Percentiles rank a stretch among this genome's conserved stretches.
phyloP scores from a whole-genome alignment of 23 red algal genomes.

The Rhodosorus marinus region DNA sequence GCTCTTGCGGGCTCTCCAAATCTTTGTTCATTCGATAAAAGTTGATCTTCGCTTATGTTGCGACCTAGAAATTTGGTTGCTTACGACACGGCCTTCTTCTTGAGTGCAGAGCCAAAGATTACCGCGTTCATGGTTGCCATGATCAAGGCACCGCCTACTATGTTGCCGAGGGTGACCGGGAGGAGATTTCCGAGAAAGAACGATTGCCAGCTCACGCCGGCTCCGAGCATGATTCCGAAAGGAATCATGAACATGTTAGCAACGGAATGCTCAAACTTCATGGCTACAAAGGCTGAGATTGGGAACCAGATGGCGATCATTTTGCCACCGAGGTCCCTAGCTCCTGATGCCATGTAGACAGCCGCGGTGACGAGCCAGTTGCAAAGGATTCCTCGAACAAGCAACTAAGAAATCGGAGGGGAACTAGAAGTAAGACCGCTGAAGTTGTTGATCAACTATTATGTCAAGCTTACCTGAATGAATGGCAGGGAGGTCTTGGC shows the following conservation, averaged over 20 bases:
- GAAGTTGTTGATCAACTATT: too few relatives aligned
- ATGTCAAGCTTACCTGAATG: too few relatives aligned
- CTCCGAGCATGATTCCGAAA: slow-evolving; percentile 37
- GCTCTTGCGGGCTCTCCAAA: too few relatives aligned
- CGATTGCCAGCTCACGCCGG: slow-evolving; percentile 12
- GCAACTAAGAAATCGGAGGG: too few relatives aligned
- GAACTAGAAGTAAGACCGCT: too few relatives aligned
- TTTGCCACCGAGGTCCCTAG: slow-evolving; percentile 25
- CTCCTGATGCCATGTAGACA: slow-evolving; percentile 21
- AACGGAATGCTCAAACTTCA: slow-evolving; percentile 49
- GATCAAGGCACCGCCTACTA: slow-evolving; percentile 46
- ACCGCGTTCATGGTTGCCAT: too few relatives aligned
- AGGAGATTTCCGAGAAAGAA: slow-evolving; percentile 36
- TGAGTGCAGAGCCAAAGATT: too few relatives aligned
- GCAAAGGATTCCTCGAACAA: slow-evolving; percentile 29
- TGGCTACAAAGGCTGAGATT: slow-evolving; percentile 30
- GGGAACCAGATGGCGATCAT: slow-evolving; percentile 21
- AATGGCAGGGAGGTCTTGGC: slow-evolving; percentile 26
- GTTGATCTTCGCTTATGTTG: too few relatives aligned
- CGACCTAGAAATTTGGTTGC: too few relatives aligned
- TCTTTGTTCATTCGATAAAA: too few relatives aligned
- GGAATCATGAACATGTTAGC: slow-evolving; percentile 75
- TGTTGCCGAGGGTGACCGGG: slow-evolving; percentile 60
- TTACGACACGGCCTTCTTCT: too few relatives aligned
- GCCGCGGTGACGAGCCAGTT: slow-evolving; percentile 63